Evolutionary conservation across 2,329 filamentous ascomycete species (phyloP).

Genomic region (Esteya vermicola): DNA sequence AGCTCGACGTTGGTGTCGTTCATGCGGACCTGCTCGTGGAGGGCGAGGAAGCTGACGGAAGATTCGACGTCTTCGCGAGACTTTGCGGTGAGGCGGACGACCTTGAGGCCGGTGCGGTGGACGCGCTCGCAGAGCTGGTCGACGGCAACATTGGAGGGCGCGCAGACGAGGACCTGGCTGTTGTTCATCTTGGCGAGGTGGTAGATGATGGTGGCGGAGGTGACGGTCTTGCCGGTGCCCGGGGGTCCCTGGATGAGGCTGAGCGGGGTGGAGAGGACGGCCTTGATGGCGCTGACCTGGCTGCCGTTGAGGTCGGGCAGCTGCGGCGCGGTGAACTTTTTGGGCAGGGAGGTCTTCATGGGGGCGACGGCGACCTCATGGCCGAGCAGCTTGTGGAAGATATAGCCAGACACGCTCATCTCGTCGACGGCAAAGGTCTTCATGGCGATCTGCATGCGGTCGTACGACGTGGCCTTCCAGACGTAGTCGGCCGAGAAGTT

Average conservation of each 20-base stretch:
- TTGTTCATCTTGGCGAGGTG: conserved; percentile 91
- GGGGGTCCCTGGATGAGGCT: conserved; percentile 95
- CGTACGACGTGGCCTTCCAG: conserved; percentile 98
- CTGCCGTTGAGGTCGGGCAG: conserved; percentile 90
- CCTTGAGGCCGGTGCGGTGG: conserved; percentile 86
- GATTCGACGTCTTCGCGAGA: conserved; percentile 97
- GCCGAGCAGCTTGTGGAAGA: conserved; percentile 91
- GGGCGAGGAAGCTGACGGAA: conserved; percentile 86
- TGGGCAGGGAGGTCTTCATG: conserved; percentile 89
- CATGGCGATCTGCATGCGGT: conserved; percentile 98
- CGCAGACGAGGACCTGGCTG: conserved; percentile 89
- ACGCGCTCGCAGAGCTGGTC: conserved; percentile 97
- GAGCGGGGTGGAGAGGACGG: conserved; percentile 81
- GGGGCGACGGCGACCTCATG: conserved; percentile 89
- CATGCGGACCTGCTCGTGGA: conserved; percentile 95
- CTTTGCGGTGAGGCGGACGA: conserved; percentile 95
- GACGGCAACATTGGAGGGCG: conserved; percentile 94
- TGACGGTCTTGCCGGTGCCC: conserved; percentile 96
- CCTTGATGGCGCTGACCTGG: conserved; percentile 93
- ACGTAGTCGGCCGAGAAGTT: conserved; percentile 99
- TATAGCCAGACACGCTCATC: conserved; percentile 96
- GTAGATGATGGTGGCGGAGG: conserved; percentile 96
- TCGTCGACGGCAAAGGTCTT: conserved; percentile 97
- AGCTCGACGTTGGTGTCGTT: conserved; percentile 93
- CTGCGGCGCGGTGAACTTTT: conserved; percentile 91